These are phyloP conservation scores for Kwoniella botswanensis DNA, from an alignment of 768 basidiomycete species.

Conservation along the genomic window DNA sequence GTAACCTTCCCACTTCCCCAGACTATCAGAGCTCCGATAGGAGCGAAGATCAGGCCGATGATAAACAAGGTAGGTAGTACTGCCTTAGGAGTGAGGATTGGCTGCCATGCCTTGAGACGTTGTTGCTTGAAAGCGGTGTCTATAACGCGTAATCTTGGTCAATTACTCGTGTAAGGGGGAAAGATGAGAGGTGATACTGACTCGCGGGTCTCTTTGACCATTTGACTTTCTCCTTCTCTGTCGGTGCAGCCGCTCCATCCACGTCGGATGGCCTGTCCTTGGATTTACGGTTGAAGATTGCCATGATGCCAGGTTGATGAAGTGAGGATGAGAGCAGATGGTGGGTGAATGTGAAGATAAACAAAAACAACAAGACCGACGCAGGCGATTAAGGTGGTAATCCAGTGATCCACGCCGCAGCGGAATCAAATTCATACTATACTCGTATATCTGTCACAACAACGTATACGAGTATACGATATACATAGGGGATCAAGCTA, in stretches of 20 bases:
- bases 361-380: slow-evolving; percentile 5
- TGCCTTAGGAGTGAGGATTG: slow-evolving; percentile 95
- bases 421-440: slow-evolving; percentile 19
- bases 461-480: too few relatives aligned
- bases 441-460: too few relatives aligned
- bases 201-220: slow-evolving; percentile 59
- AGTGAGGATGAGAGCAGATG: background rate
- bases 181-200: slow-evolving; percentile 33
- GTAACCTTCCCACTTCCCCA: slow-evolving; percentile 88
- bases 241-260: slow-evolving; percentile 40
- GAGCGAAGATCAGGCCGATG: slow-evolving; percentile 91
- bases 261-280: slow-evolving; percentile 43
- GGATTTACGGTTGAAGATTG: slow-evolving; percentile 54
- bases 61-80: slow-evolving; percentile 96
- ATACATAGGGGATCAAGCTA: too few relatives aligned
- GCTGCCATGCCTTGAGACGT: slow-evolving; percentile 99
- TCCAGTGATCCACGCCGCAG: background rate
- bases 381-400: background rate
- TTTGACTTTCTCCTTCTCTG: slow-evolving; percentile 57
- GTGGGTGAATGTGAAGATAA: background rate
- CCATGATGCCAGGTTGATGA: slow-evolving; percentile 44
- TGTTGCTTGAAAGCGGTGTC: slow-evolving; percentile 99
- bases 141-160: slow-evolving; percentile 52
- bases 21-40: slow-evolving; percentile 90
- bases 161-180: background rate